phyloP scores from a whole-genome alignment of 179 eudicot genomes.

The Spergularia azorica region DNA sequence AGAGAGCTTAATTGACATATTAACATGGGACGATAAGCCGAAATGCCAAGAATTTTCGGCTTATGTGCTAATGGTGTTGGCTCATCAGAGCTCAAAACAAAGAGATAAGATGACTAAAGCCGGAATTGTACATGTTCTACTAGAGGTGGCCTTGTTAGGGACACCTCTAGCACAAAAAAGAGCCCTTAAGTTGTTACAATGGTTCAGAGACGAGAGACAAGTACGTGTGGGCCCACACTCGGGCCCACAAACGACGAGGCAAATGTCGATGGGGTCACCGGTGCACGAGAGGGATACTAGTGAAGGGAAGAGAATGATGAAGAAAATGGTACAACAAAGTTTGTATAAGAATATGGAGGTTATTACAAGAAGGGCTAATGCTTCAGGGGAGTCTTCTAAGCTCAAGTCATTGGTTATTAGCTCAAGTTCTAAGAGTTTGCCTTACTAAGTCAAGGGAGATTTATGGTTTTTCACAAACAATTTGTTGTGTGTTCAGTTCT shows the following conservation, averaged over 20 bases:
- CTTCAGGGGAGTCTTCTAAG: conserved; percentile 47
- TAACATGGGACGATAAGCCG: conserved; percentile 75
- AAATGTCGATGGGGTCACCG: conserved; percentile 46
- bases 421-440: conserved; percentile 97
- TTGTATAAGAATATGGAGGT: conserved; percentile 78
- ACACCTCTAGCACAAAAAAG: conserved; percentile 84
- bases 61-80: conserved; percentile 78
- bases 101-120: conserved; percentile 64
- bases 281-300: conserved; percentile 39
- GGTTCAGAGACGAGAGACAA: conserved; percentile 79
- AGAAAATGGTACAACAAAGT: conserved; percentile 80
- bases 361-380: conserved; percentile 71
- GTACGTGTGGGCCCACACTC: conserved; percentile 65
- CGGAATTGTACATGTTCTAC: conserved; percentile 70
- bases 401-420: conserved; percentile 73
- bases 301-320: conserved; percentile 73
- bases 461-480: neutral
- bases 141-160: conserved; percentile 78
- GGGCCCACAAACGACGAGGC: conserved; percentile 67
- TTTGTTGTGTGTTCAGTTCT: neutral
- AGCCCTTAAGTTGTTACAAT: conserved; percentile 71
- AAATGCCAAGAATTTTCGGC: conserved; percentile 70
- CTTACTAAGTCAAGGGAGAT: conserved; percentile 42
- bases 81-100: conserved; percentile 64
- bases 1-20: conserved; percentile 59